phyloP scores from a whole-genome alignment of 805 yeast species.

The Clavispora carvajalis region DNA sequence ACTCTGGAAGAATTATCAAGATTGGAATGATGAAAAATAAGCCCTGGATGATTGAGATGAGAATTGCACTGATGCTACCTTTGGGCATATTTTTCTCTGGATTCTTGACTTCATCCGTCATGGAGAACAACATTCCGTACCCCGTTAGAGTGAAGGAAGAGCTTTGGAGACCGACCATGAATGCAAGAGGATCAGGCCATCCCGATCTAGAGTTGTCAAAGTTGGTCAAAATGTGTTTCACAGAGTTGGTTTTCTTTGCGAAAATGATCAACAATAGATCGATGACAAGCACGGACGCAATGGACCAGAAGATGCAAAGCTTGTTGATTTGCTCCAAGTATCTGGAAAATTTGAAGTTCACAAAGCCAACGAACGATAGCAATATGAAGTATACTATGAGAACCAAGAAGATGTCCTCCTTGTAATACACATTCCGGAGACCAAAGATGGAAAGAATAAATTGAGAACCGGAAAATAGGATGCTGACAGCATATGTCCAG shows the following conservation, averaged over 20 bases:
- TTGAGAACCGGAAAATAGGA: slow-evolving; percentile 72
- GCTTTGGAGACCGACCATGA: slow-evolving; percentile 72
- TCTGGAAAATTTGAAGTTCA: slow-evolving; percentile 57
- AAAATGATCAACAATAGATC: slow-evolving; percentile 57
- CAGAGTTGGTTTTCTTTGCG: slow-evolving; percentile 53
- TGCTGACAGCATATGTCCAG: slow-evolving; percentile 72
- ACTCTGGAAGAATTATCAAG: slow-evolving; percentile 65
- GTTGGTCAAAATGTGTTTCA: slow-evolving; percentile 54
- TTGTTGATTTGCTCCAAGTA: slow-evolving; percentile 60
- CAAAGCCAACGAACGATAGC: slow-evolving; percentile 54
- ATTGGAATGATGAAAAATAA: slow-evolving; percentile 68
- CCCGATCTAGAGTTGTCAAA: slow-evolving; percentile 74
- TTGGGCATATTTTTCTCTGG: slow-evolving; percentile 74
- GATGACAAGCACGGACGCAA: slow-evolving; percentile 63
- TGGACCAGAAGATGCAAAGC: slow-evolving; percentile 70
- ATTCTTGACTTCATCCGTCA: slow-evolving; percentile 73
- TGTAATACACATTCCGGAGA: slow-evolving; percentile 52
- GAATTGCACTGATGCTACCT: slow-evolving; percentile 63
- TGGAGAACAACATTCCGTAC: slow-evolving; percentile 74
- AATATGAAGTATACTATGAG: slow-evolving; percentile 52
- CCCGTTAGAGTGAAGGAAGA: slow-evolving; percentile 78
- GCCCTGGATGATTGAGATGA: slow-evolving; percentile 64
- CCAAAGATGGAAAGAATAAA: slow-evolving; percentile 65
- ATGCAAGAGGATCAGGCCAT: slow-evolving; percentile 68
- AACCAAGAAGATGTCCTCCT: slow-evolving; percentile 51